These are phyloP conservation scores for Gomphus bonarii DNA, from an alignment of 1,284 basidiomycete species.

Conservation along the genomic window DNA sequence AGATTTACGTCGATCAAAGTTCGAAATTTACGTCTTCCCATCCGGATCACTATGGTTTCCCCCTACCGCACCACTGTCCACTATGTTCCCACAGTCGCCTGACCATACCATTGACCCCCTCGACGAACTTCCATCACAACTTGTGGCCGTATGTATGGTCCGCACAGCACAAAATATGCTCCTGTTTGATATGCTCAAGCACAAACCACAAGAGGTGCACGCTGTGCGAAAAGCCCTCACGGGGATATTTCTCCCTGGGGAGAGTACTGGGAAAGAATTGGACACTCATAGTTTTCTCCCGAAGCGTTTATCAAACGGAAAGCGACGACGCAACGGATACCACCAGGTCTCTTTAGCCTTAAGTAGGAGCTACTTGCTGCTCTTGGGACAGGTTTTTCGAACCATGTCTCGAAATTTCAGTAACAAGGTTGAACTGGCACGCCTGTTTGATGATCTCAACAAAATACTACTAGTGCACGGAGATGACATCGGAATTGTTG, in stretches of 20 bases:
- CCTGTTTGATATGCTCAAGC: conserved; percentile 53
- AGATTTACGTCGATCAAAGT: conserved; percentile 65
- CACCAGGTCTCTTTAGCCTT: conserved; percentile 30
- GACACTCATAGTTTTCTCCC: conserved; percentile 23
- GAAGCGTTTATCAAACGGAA: conserved; percentile 26
- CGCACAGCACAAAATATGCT: conserved; percentile 66
- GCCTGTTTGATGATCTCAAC: conserved; percentile 62
- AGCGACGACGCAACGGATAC: background rate
- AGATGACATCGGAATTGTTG: conserved; percentile 60
- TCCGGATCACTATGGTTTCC: conserved; percentile 60
- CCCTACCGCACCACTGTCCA: conserved; percentile 35
- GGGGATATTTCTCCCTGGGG: conserved; percentile 45
- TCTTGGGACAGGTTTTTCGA: conserved; percentile 63
- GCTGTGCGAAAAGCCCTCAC: conserved; percentile 61
- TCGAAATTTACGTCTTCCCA: conserved; percentile 63
- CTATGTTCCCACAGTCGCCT: conserved; percentile 48
- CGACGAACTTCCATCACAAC: conserved; percentile 34
- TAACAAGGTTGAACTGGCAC: conserved; percentile 59
- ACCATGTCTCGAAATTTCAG: conserved; percentile 69
- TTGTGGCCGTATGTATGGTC: conserved; percentile 51
- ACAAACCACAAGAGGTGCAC: conserved; percentile 63
- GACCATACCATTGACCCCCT: conserved; percentile 32
- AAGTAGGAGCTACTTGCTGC: conserved; percentile 58
- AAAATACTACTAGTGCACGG: conserved; percentile 57
- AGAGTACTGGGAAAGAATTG: conserved; percentile 16